Conservation (phyloP, 768 basidiomycete species). For the Lactarius sp. region DNA sequence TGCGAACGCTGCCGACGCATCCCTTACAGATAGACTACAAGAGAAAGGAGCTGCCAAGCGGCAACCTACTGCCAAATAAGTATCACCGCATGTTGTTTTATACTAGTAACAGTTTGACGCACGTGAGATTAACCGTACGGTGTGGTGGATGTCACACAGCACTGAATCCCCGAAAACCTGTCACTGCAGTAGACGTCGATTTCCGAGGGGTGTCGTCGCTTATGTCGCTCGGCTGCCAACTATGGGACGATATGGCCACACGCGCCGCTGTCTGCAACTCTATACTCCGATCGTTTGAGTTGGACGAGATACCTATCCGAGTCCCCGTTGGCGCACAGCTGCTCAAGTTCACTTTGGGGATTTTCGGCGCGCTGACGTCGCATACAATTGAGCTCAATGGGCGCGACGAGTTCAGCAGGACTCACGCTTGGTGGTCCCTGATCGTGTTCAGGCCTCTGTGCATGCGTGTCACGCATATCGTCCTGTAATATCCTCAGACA, state of each 20-base stretch:
- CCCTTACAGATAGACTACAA: constrained; percentile 50
- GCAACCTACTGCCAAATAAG: constrained; percentile 30
- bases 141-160: background rate
- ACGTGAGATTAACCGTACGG: background rate
- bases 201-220: background rate
- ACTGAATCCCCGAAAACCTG: background rate
- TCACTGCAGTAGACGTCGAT: background rate
- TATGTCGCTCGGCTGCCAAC: background rate
- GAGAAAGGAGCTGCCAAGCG: constrained; percentile 49
- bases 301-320: background rate
- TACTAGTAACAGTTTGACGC: background rate
- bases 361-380: background rate
- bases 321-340: background rate
- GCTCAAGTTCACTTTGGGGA: background rate
- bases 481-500: no score
- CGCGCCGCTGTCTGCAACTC: no score
- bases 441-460: no score
- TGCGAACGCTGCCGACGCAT: no score
- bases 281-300: background rate
- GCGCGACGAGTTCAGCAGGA: background rate
- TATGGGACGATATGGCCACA: background rate
- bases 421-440: background rate
- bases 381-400: no score
- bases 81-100: background rate
- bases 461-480: no score